These are phyloP conservation scores for Salix suchowensis DNA, from an alignment of 345 rosid species.

Conservation along the genomic window DNA sequence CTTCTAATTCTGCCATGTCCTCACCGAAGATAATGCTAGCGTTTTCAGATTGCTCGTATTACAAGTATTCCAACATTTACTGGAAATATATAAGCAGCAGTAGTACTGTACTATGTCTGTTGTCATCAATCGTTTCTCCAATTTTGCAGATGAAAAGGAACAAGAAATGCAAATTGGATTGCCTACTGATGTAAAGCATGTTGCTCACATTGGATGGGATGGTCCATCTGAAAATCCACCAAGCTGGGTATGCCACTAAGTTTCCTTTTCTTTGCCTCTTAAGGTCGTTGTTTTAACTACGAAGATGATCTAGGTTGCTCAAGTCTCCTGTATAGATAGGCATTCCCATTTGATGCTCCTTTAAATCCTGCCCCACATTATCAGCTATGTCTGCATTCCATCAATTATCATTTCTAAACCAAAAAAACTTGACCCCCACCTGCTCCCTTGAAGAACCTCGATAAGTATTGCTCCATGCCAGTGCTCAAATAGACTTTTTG, in stretches of 20 bases:
- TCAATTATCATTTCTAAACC: background rate
- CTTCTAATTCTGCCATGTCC: too few relatives aligned
- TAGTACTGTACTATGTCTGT: background rate
- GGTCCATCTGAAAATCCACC: slow-evolving; percentile 49
- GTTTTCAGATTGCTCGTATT: too few relatives aligned
- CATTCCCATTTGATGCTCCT: background rate
- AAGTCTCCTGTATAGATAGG: background rate
- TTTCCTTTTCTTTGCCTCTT: background rate
- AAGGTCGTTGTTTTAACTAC: background rate
- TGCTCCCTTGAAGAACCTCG: too few relatives aligned
- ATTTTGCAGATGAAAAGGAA: slow-evolving; percentile 48
- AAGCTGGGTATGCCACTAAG: slow-evolving; percentile 51
- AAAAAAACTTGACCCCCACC: background rate
- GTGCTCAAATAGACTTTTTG: background rate
- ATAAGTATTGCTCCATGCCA: background rate
- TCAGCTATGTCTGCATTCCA: background rate
- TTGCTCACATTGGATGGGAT: slow-evolving; percentile 71
- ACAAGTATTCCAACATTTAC: background rate
- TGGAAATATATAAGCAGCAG: background rate
- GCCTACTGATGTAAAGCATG: slow-evolving; percentile 81
- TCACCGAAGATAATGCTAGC: too few relatives aligned
- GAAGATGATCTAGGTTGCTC: background rate
- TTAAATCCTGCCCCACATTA: background rate
- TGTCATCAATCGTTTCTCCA: background rate
- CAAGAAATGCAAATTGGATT: slow-evolving; percentile 55